phyloP scores from a whole-genome alignment of 1,284 basidiomycete genomes.

The Singerocomus rubriflavus region DNA sequence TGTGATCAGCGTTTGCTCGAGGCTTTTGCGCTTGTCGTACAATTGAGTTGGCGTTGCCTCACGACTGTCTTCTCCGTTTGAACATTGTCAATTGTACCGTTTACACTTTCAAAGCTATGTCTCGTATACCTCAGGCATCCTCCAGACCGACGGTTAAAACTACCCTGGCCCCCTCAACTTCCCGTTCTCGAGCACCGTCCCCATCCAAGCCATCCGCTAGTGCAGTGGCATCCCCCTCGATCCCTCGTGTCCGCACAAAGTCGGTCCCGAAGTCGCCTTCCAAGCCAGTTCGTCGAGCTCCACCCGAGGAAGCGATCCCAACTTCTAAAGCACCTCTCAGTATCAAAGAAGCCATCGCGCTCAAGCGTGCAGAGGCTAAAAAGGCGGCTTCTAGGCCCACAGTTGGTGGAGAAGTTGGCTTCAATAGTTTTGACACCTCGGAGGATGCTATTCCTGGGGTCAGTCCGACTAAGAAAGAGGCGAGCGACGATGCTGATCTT shows the following conservation, averaged over 20 bases:
- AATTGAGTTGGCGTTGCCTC: neutral
- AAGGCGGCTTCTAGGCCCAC: constrained; percentile 42
- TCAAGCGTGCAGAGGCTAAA: constrained; percentile 70
- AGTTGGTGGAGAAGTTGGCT: constrained; percentile 18
- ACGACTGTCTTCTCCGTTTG: neutral
- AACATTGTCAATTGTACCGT: constrained; percentile 1
- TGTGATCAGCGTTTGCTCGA: constrained; percentile 10
- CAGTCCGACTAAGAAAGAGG: constrained; percentile 29
- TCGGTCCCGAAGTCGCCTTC: constrained; percentile 38
- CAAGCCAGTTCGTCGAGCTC: constrained; percentile 33
- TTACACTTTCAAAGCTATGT: constrained; percentile 32
- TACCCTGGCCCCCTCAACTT: constrained; percentile 20
- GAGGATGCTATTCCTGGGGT: constrained; percentile 46
- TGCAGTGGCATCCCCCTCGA: constrained; percentile 23
- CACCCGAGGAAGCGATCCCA: constrained; percentile 28
- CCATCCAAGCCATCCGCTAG: constrained; percentile 37
- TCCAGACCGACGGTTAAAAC: constrained; percentile 36
- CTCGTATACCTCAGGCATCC: constrained; percentile 48
- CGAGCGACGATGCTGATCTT: constrained; percentile 53
- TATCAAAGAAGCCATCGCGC: constrained; percentile 70
- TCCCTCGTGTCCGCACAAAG: constrained; percentile 34
- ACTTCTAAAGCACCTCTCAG: constrained; percentile 42
- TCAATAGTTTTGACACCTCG: constrained; percentile 30
- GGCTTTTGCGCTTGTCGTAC: constrained; percentile 1
- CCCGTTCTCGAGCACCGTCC: constrained; percentile 34